Percentiles rank a stretch among this genome's conserved stretches.
Evolutionary conservation across 2,329 filamentous ascomycete genomes (phyloP).

Genomic region (Davidsoniella eucalypti): DNA sequence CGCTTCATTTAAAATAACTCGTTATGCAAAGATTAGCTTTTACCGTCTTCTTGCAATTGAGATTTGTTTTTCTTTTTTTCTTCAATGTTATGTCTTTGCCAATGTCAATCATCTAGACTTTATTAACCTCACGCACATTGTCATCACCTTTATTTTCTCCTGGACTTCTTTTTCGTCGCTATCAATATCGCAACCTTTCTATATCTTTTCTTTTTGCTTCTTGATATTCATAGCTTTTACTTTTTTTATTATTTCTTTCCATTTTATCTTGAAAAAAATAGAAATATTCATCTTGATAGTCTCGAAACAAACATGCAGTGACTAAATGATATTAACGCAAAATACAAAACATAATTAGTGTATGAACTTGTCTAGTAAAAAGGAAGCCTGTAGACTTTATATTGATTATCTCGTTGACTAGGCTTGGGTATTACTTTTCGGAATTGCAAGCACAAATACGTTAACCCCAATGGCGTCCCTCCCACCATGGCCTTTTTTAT

Average conservation of each 20-base stretch:
- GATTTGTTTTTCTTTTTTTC: neutral
- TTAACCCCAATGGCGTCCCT: neutral
- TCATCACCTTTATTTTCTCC: too few relatives aligned
- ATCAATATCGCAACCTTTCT: neutral
- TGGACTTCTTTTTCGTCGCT: neutral
- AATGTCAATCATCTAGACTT: neutral
- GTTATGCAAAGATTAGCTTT: neutral
- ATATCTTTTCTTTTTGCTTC: neutral
- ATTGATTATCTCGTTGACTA: too few relatives aligned
- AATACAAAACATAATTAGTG: too few relatives aligned
- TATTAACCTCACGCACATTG: neutral
- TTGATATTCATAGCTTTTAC: neutral
- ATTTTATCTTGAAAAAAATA: neutral
- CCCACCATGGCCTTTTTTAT: neutral
- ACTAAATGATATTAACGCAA: too few relatives aligned
- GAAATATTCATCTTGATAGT: too few relatives aligned
- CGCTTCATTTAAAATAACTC: too few relatives aligned
- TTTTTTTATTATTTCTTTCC: neutral
- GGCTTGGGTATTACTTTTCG: too few relatives aligned
- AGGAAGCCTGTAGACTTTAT: too few relatives aligned
- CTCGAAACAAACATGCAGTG: too few relatives aligned
- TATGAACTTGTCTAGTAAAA: too few relatives aligned
- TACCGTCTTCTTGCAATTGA: neutral
- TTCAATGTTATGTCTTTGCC: neutral
- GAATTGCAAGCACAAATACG: too few relatives aligned